phyloP scores from a whole-genome alignment of 2,329 filamentous ascomycete genomes.

The Claviceps lovelessii region DNA sequence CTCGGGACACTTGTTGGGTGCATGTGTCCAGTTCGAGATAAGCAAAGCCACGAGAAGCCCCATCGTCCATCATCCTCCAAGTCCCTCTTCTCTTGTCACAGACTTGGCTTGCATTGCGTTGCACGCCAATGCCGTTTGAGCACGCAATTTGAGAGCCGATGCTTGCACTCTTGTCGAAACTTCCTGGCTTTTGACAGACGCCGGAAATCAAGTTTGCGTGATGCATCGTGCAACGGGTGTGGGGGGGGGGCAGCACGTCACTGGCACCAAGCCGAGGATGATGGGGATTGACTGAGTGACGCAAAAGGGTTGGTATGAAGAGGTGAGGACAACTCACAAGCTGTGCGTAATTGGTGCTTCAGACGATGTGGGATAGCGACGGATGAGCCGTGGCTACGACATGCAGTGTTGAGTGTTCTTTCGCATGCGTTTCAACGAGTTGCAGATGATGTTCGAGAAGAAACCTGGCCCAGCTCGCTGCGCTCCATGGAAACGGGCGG shows the following conservation, averaged over 20 bases:
- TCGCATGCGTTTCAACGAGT: neutral
- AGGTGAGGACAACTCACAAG: conserved; percentile 3
- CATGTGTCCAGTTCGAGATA: conserved; percentile 3
- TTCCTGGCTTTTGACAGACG: neutral
- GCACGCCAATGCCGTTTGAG: neutral
- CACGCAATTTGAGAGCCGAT: neutral
- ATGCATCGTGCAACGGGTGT: neutral
- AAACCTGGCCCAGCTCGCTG: neutral
- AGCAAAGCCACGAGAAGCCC: neutral
- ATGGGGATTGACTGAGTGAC: neutral
- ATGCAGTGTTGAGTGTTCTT: too few relatives aligned
- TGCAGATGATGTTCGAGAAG: neutral
- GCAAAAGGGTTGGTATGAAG: neutral
- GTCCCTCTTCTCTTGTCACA: too few relatives aligned
- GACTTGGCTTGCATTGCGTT: neutral
- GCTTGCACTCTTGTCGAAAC: neutral
- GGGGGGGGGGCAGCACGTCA: neutral
- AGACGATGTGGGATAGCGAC: neutral
- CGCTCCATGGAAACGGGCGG: conserved; percentile 1
- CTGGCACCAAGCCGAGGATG: neutral
- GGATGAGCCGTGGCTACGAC: neutral
- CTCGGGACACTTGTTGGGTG: neutral
- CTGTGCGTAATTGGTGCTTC: conserved; percentile 2
- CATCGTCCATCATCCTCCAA: too few relatives aligned
- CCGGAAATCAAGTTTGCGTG: neutral